phyloP scores from a whole-genome alignment of 371 early-diverging fungal genomes.

The Umbelopsis sp. region DNA sequence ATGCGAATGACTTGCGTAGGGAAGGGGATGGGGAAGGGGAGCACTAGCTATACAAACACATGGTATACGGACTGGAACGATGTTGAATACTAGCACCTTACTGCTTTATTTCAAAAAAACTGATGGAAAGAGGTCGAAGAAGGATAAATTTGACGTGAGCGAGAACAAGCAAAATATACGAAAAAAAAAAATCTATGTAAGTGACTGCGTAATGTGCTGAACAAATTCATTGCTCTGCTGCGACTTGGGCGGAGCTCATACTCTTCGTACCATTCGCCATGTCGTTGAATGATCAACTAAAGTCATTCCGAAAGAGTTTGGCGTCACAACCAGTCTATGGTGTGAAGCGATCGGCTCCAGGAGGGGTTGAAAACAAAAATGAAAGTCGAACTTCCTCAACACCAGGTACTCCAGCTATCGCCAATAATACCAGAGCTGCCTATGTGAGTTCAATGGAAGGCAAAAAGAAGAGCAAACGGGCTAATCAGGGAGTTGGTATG shows the following conservation, averaged over 20 bases:
- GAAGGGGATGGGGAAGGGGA: background rate
- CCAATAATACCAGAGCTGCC: constrained; percentile 4
- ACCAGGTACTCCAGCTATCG: constrained; percentile 2
- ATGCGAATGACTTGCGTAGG: constrained; percentile 17
- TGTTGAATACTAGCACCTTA: background rate
- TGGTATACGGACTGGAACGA: background rate
- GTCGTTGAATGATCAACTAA: constrained; percentile 16
- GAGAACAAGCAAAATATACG: background rate
- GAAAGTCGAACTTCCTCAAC: constrained; percentile 12
- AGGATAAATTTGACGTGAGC: too few species aligned
- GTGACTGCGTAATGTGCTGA: background rate
- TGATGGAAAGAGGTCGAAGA: too few species aligned
- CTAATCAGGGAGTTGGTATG: background rate
- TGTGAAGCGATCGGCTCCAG: background rate
- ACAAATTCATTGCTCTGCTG: too few species aligned
- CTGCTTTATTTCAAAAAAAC: background rate
- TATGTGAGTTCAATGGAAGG: constrained; percentile 10
- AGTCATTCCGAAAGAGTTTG: constrained; percentile 11
- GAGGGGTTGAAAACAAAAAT: background rate
- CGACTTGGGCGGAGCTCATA: background rate
- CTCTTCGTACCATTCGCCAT: background rate
- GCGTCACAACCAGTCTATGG: constrained; percentile 13
- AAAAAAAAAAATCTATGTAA: background rate
- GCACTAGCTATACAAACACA: background rate
- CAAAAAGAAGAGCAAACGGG: constrained; percentile 10